A percentile compares a stretch with the other conserved stretches of the same genome.
These are phyloP conservation scores for Luzula sylvatica DNA, from an alignment of 176 grass and related monocot species.

Conservation along the genomic window DNA sequence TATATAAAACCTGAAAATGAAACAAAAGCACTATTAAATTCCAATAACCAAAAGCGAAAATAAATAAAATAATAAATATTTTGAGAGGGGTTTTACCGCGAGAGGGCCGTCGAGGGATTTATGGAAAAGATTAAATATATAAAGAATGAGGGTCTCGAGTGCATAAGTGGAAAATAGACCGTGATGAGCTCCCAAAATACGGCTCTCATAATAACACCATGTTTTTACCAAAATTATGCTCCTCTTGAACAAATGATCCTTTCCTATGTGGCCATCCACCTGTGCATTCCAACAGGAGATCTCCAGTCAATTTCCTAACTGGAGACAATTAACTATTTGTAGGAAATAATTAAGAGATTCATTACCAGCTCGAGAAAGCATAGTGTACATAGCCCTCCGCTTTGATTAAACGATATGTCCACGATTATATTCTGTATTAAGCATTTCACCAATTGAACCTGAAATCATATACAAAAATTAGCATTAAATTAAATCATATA, in stretches of 20 bases:
- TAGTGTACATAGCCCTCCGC: slow-evolving; percentile 55
- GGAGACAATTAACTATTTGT: slow-evolving; percentile 3
- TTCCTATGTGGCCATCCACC: slow-evolving; percentile 64
- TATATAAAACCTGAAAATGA: slow-evolving; percentile 71
- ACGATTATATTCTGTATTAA: slow-evolving; percentile 63
- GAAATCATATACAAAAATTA: slow-evolving; percentile 24
- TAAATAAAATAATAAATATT: too few species aligned
- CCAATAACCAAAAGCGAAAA: too few species aligned
- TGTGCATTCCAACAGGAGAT: slow-evolving; percentile 26
- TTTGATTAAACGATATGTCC: slow-evolving; percentile 95
- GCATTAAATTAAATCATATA: slow-evolving; percentile 5
- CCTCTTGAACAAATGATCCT: slow-evolving; percentile 72
- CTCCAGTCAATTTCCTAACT: neutral
- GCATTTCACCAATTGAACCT: slow-evolving; percentile 95
- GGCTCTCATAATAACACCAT: slow-evolving; percentile 98
- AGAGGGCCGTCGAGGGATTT: slow-evolving; percentile 54
- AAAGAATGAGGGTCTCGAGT: slow-evolving; percentile 66
- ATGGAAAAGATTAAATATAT: slow-evolving; percentile 88
- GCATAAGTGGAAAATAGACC: slow-evolving; percentile 94
- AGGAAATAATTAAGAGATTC: slow-evolving; percentile 14
- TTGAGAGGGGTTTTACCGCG: slow-evolving; percentile 28
- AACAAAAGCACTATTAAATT: too few species aligned
- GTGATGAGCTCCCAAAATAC: slow-evolving; percentile 74
- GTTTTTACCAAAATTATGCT: slow-evolving; percentile 86
- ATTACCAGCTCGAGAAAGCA: slow-evolving; percentile 85